These are phyloP conservation scores for Cardamine resedifolia DNA, from an alignment of 345 rosid species.

Conservation along the genomic window DNA sequence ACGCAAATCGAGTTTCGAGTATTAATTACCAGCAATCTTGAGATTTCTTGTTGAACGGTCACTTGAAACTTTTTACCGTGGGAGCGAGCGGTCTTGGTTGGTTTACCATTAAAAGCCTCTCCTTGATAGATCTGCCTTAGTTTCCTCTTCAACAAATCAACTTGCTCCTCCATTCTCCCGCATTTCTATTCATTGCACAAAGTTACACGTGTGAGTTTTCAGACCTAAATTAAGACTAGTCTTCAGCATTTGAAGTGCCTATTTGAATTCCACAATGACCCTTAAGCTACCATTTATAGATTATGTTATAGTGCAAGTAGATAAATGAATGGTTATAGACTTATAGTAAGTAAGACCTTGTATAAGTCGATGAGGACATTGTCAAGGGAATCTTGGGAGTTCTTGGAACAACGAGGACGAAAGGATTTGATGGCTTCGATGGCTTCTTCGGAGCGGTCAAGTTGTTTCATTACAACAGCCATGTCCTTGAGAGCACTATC, in stretches of 20 bases:
- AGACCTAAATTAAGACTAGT: neutral
- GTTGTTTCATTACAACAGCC: slow-evolving; percentile 93
- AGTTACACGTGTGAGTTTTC: neutral
- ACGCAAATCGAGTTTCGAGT: neutral
- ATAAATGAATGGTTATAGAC: slow-evolving; percentile 5
- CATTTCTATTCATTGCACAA: slow-evolving; percentile 59
- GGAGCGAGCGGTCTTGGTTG: slow-evolving; percentile 91
- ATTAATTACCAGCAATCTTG: slow-evolving; percentile 67
- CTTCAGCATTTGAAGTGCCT: neutral
- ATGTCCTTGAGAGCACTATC: slow-evolving; percentile 85
- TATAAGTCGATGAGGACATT: slow-evolving; percentile 91
- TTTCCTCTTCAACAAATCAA: slow-evolving; percentile 76
- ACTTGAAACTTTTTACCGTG: slow-evolving; percentile 96
- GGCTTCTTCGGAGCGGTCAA: slow-evolving; percentile 77
- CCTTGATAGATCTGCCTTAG: slow-evolving; percentile 83
- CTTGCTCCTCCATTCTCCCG: slow-evolving; percentile 79
- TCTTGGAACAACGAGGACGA: slow-evolving; percentile 71
- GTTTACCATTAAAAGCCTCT: slow-evolving; percentile 77
- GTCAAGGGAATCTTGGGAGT: slow-evolving; percentile 86
- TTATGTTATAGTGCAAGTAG: neutral
- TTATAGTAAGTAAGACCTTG: slow-evolving; percentile 54
- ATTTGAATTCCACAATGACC: neutral
- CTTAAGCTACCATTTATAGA: neutral
- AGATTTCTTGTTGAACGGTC: slow-evolving; percentile 81
- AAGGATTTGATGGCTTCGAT: slow-evolving; percentile 93